Percentiles rank a stretch among this genome's conserved stretches.
Conservation (phyloP, 2,329 filamentous ascomycete genomes). For the Arthrobotrys pseudoclavata region DNA sequence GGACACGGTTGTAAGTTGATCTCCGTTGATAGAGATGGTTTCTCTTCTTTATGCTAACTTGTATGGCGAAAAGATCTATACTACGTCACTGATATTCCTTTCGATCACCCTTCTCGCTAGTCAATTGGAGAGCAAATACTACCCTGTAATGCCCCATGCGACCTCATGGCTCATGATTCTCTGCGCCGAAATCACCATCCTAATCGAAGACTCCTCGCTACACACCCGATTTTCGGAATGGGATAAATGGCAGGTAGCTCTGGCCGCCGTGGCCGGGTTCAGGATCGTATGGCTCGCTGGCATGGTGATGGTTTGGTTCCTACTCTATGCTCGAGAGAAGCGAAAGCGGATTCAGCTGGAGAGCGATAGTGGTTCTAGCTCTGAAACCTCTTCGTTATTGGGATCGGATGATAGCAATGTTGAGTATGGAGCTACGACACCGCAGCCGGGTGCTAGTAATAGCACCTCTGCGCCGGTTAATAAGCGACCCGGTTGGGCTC, state of each 20-base stretch:
- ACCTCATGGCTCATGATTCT: constrained; percentile 81
- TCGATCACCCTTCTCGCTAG: constrained; percentile 83
- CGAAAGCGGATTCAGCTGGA: constrained; percentile 62
- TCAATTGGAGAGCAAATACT: constrained; percentile 83
- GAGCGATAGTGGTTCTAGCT: constrained; percentile 67
- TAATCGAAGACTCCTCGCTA: constrained; percentile 77
- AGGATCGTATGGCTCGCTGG: constrained; percentile 58
- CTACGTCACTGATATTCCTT: constrained; percentile 79
- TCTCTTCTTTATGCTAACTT: constrained; percentile 62
- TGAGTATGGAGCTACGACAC: constrained; percentile 61
- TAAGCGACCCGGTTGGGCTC: constrained; percentile 88
- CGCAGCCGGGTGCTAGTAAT: constrained; percentile 64
- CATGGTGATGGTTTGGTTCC: constrained; percentile 63
- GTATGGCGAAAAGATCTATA: constrained; percentile 61
- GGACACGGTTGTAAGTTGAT: constrained; percentile 64
- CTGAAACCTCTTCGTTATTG: constrained; percentile 57
- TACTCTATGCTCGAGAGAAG: constrained; percentile 57
- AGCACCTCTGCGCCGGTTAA: constrained; percentile 71
- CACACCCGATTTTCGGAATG: constrained; percentile 69
- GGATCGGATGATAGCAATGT: constrained; percentile 65
- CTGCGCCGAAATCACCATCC: constrained; percentile 79
- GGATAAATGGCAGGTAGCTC: constrained; percentile 64
- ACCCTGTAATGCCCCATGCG: constrained; percentile 84
- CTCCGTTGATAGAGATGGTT: constrained; percentile 30
- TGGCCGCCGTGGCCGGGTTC: constrained; percentile 63